Percentiles rank a stretch among this genome's conserved stretches.
Conservation (phyloP, 805 yeast genomes). For the Lachancea mirantina region DNA sequence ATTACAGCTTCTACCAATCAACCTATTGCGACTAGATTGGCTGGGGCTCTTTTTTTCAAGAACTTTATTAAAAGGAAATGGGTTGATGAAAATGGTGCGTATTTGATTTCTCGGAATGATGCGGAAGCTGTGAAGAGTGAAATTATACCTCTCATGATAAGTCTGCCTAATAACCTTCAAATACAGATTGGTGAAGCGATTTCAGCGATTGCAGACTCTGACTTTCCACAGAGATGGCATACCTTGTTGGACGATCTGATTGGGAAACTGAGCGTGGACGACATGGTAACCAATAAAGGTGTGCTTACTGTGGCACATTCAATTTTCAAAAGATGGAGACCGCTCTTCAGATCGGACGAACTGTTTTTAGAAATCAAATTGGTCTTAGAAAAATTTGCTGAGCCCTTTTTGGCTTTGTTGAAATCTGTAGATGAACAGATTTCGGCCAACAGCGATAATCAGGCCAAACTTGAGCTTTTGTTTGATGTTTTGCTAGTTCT, state of each 20-base stretch:
- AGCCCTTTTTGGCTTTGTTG: constrained; percentile 69
- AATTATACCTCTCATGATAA: constrained; percentile 80
- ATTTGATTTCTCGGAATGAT: constrained; percentile 54
- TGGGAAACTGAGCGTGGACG: constrained; percentile 51
- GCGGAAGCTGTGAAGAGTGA: constrained; percentile 63
- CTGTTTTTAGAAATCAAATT: constrained; percentile 79
- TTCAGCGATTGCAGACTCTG: constrained; percentile 88
- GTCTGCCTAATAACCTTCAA: constrained; percentile 71
- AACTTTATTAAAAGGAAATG: constrained; percentile 78
- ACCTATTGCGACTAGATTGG: constrained; percentile 57
- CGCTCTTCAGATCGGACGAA: constrained; percentile 84
- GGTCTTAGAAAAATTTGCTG: constrained; percentile 76
- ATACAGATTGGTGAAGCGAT: constrained; percentile 94
- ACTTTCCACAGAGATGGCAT: constrained; percentile 89
- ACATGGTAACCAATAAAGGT: constrained; percentile 71
- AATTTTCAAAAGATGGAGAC: constrained; percentile 95
- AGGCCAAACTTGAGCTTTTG: constrained; percentile 45
- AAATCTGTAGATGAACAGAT: constrained; percentile 61
- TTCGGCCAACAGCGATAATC: constrained; percentile 38
- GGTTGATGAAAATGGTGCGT: constrained; percentile 85
- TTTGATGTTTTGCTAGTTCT: constrained; percentile 67
- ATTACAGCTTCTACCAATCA: constrained; percentile 60
- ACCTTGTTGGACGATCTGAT: constrained; percentile 69
- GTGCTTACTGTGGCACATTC: constrained; percentile 90
- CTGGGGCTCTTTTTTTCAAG: constrained; percentile 87